Conservation (phyloP, 805 yeast genomes). For the Candida boleticola region DNA sequence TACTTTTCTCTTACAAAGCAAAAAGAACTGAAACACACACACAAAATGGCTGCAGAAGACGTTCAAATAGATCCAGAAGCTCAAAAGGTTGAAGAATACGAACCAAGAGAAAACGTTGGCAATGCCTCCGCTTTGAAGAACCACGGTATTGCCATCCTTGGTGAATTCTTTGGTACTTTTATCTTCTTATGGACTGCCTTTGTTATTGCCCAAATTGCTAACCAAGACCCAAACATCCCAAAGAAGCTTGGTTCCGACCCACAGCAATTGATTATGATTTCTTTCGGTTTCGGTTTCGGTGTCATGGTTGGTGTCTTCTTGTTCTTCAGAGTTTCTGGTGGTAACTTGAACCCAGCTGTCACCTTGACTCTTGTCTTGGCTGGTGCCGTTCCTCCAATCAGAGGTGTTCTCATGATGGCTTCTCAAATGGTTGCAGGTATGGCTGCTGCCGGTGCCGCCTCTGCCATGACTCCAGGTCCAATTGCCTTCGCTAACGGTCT, state of each 20-base stretch:
- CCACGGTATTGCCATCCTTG: conserved; percentile 65
- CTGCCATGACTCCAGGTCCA: conserved; percentile 81
- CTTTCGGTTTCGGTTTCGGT: conserved; percentile 85
- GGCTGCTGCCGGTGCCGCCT: conserved; percentile 89
- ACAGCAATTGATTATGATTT: conserved; percentile 69
- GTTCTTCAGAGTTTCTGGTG: conserved; percentile 79
- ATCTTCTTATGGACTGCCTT: conserved; percentile 80
- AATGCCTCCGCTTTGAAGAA: conserved; percentile 33
- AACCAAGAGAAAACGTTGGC: conserved; percentile 3
- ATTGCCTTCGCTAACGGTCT: conserved; percentile 67
- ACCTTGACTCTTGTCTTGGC: conserved; percentile 70
- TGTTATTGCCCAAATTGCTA: conserved; percentile 81
- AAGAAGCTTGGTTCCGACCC: conserved; percentile 51
- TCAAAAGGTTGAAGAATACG: conserved; percentile 12
- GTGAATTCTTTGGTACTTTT: conserved; percentile 86
- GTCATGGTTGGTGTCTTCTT: conserved; percentile 71
- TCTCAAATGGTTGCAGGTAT: conserved; percentile 81
- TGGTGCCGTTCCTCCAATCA: conserved; percentile 68
- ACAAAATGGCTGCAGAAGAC: conserved; percentile 15
- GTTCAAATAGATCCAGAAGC: conserved; percentile 24
- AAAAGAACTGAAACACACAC: not conserved
- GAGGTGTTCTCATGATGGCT: conserved; percentile 63
- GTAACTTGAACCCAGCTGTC: conserved; percentile 88
- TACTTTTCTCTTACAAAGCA: no score
- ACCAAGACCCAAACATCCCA: conserved; percentile 45